Evolutionary conservation across 2,329 filamentous ascomycete species (phyloP), one percentile per base, ranked within the genome.

Genomic region (Pyricularia pennisetigena): DNA sequence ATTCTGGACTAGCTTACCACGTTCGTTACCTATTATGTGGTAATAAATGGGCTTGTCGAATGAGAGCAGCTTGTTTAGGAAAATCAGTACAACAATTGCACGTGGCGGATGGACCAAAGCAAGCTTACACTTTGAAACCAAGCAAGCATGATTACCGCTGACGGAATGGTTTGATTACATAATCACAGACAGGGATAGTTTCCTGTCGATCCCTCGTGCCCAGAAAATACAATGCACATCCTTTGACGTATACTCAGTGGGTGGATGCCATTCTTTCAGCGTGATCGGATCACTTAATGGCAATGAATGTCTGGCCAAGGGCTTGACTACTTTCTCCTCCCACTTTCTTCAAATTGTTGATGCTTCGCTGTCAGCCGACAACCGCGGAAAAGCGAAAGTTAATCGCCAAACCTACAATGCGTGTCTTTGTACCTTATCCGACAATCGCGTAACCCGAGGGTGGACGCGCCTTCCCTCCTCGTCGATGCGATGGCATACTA

Each of bases 401-500:
- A 1, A n/a, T 54, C 41, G 41, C 41, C 16, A 54, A 54, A 54
- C 41, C 41, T 54, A 61, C 57, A n/a, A 61, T 61, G 57, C 23
- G 57, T 61, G n/a, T 10, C 57, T 26, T 61, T 26, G 57, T 61
- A n/a, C 57, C 24, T 26, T 61, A 61, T 26, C 57, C 10, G 57
- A 14, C 57, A 61, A 61, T 61, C 57, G 57, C 57, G 57, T 61
- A n/a, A 61, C 28, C 23, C n/a, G 57, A 61, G 23, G 65, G 26
- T 54, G 49, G 54, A 61, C 65, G 65, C 65, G 65, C 41, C 49
- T 67, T 67, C 65, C 23, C 41, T 61, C 64, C 69, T 68, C 68
- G 30, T 28, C 49, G 69, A 73, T 74, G 76, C 72, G 71, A 79
- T 81, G 77, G 79, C 74, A 72, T 78, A 75, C 74, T 78, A 75